Percentiles rank a stretch among this genome's conserved stretches.
phyloP scores from a whole-genome alignment of 129 eudicot genomes.

The Helichrysum umbraculigerum region DNA sequence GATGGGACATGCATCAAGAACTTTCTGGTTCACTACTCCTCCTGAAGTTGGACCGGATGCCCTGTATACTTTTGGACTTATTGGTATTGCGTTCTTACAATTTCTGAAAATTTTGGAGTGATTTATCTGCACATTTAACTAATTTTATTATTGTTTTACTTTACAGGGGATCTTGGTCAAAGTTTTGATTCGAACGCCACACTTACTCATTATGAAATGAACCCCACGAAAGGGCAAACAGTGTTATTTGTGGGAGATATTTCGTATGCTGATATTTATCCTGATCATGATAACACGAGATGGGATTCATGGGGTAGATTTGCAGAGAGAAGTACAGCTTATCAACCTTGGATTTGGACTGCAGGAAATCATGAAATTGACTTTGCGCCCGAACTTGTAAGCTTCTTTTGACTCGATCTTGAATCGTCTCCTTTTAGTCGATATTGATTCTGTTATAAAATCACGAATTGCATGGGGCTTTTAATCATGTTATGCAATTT shows the following conservation, averaged over 20 bases:
- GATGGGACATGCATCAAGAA: constrained; percentile 49
- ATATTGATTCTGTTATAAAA: constrained; percentile 1
- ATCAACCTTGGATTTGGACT: constrained; percentile 76
- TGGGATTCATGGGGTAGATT: constrained; percentile 72
- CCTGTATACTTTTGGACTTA: constrained; percentile 84
- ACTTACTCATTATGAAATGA: constrained; percentile 53
- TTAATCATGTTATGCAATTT: neutral
- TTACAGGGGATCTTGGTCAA: constrained; percentile 69
- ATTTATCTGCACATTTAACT: no score
- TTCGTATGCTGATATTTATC: constrained; percentile 60
- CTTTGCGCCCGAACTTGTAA: constrained; percentile 61
- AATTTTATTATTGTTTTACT: constrained; percentile 2
- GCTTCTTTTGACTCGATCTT: constrained; percentile 11
- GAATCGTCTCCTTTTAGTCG: constrained; percentile 9
- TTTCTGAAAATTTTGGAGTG: neutral
- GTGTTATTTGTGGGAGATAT: constrained; percentile 61
- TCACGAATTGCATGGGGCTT: constrained; percentile 1
- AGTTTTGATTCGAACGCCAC: constrained; percentile 56
- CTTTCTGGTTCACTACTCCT: constrained; percentile 83
- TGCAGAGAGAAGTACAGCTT: constrained; percentile 57
- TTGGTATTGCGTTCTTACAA: constrained; percentile 42
- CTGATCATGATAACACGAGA: constrained; percentile 51
- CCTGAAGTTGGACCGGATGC: constrained; percentile 90
- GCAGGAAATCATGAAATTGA: constrained; percentile 67
- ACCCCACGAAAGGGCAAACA: constrained; percentile 55